phyloP scores from a whole-genome alignment of 176 grass and related monocot genomes.

The Aegilops speltoides region DNA sequence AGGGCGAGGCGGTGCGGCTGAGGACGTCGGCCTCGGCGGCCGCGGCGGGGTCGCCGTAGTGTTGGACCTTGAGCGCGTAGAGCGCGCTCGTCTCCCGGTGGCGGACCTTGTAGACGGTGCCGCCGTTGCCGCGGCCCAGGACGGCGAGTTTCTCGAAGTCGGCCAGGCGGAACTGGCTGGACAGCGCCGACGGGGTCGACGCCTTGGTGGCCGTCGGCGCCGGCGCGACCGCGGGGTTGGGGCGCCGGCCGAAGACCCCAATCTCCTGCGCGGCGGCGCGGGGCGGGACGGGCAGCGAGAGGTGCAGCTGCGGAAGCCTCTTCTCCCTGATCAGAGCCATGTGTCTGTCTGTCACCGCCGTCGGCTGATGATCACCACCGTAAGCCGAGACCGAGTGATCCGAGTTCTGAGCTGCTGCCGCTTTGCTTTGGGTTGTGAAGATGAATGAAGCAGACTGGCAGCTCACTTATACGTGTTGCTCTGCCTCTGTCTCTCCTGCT shows the following conservation, averaged over 20 bases:
- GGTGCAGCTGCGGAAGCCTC: slow-evolving; percentile 35
- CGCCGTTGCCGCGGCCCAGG: slow-evolving; percentile 54
- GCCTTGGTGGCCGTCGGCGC: not conserved
- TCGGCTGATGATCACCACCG: no score
- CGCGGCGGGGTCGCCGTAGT: slow-evolving; percentile 25
- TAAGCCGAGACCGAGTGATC: no score
- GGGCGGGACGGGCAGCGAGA: slow-evolving; percentile 30
- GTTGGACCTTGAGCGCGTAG: slow-evolving; percentile 62
- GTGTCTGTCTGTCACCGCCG: no score
- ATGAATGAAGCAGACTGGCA: no score
- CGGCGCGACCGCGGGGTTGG: not conserved
- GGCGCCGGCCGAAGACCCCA: no score
- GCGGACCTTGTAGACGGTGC: slow-evolving; percentile 46
- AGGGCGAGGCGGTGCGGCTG: slow-evolving; percentile 42
- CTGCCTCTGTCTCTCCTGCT: not conserved
- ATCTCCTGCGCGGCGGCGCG: not conserved
- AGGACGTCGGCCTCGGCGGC: slow-evolving; percentile 49
- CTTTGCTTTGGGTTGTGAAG: no score
- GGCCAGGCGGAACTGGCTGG: slow-evolving; percentile 18
- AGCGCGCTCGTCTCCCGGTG: slow-evolving; percentile 40
- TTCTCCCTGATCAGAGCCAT: slow-evolving; percentile 35
- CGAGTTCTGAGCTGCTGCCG: no score
- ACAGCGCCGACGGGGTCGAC: not conserved
- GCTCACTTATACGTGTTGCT: no score
- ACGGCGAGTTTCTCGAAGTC: slow-evolving; percentile 36